Evolutionary conservation across 164 flowering plant genomes (phyloP).

Genomic region (Magnolia officinalis): DNA sequence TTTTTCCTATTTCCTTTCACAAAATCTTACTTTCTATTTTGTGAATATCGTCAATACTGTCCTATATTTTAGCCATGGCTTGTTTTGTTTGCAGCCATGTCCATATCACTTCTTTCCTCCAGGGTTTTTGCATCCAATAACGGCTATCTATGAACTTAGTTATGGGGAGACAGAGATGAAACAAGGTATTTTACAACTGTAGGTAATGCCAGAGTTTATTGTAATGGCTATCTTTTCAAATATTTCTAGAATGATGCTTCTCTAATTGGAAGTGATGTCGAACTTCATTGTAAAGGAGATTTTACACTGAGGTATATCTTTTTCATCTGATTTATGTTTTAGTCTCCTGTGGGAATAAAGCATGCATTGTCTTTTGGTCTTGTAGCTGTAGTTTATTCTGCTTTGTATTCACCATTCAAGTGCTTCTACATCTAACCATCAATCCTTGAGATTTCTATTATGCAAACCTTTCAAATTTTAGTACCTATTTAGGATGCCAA

Average conservation of each 20-base stretch:
- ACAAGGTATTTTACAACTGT: slow-evolving; percentile 56
- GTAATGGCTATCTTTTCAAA: not conserved
- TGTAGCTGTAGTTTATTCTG: no score
- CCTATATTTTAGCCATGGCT: not conserved
- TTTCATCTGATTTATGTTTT: no score
- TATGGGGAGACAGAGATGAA: slow-evolving; percentile 92
- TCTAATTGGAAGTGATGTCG: not conserved
- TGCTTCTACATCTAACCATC: no score
- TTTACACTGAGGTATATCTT: no score
- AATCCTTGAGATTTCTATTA: no score
- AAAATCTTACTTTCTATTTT: not conserved
- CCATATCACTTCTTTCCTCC: slow-evolving; percentile 85
- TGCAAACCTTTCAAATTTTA: no score
- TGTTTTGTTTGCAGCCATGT: slow-evolving; percentile 48
- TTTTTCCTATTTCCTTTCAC: not conserved
- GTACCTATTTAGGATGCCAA: no score
- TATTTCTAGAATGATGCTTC: not conserved
- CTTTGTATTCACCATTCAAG: no score
- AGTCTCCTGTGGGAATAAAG: no score
- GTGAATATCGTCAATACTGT: not conserved
- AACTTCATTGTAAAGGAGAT: not conserved
- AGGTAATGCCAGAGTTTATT: slow-evolving; percentile 4
- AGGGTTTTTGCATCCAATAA: slow-evolving; percentile 76
- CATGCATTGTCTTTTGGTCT: no score
- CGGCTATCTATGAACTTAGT: slow-evolving; percentile 71